These are phyloP conservation scores for Turritis glabra DNA, from an alignment of 345 rosid species.

Conservation along the genomic window DNA sequence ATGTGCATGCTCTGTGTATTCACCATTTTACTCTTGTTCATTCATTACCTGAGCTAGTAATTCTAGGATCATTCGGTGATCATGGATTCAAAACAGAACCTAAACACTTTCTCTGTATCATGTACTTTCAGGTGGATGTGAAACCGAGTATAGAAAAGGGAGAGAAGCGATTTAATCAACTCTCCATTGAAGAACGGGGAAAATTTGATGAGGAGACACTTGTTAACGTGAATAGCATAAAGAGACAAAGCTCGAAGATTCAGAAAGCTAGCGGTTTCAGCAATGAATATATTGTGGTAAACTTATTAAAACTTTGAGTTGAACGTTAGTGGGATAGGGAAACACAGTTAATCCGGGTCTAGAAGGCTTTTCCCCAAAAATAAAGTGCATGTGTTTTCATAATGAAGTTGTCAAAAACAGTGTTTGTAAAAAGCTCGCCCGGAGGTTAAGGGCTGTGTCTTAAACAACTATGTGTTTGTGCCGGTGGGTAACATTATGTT, in stretches of 20 bases:
- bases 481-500: not conserved
- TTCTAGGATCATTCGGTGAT: not conserved
- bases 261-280: constrained; percentile 65
- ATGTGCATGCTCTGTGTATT: not conserved
- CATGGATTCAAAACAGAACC: constrained; percentile 11
- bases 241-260: constrained; percentile 58
- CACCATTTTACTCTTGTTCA: not conserved
- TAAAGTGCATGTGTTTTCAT: not conserved
- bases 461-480: not conserved
- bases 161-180: constrained; percentile 85
- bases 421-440: not conserved
- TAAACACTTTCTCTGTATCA: constrained; percentile 5
- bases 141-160: constrained; percentile 75
- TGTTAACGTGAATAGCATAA: constrained; percentile 82
- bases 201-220: constrained; percentile 95
- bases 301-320: not conserved
- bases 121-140: constrained; percentile 62
- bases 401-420: not conserved
- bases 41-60: constrained; percentile 7
- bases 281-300: constrained; percentile 94
- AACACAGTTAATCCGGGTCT: not conserved
- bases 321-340: not conserved
- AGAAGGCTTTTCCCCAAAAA: not conserved
- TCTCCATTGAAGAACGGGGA: constrained; percentile 95
- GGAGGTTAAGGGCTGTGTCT: not conserved